phyloP scores from a whole-genome alignment of 1,284 basidiomycete genomes.

The Xanthoconium separans region DNA sequence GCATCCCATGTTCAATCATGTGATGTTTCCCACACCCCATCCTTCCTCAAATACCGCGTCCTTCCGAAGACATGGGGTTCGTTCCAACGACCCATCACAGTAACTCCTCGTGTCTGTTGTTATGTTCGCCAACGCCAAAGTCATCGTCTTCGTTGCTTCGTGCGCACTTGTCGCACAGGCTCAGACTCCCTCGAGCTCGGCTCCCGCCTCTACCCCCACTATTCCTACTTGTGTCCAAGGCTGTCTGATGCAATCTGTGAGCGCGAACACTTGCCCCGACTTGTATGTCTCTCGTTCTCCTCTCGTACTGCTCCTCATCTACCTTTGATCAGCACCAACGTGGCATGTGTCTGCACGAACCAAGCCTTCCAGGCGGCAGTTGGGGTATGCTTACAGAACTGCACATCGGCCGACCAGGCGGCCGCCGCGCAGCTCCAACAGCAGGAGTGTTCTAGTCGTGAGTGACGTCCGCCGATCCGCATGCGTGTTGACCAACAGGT shows the following conservation, averaged over 20 bases:
- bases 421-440: too few species aligned
- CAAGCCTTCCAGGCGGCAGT: conserved; percentile 23
- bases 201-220: background rate
- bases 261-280: background rate
- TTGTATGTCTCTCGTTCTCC: conserved; percentile 13
- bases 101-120: background rate
- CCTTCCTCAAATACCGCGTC: conserved; percentile 15
- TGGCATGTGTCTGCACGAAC: conserved; percentile 19
- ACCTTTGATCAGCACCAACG: conserved; percentile 18
- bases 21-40: conserved; percentile 14
- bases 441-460: conserved; percentile 15
- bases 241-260: conserved; percentile 11
- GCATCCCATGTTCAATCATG: conserved; percentile 5
- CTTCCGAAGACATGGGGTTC: background rate
- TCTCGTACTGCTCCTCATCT: background rate
- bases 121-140: conserved; percentile 21
- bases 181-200: conserved; percentile 2
- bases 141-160: conserved; percentile 11
- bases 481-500: background rate
- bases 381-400: conserved; percentile 16
- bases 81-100: too few species aligned
- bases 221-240: conserved; percentile 7
- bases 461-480: background rate
- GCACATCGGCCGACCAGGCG: too few species aligned
- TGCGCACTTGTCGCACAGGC: conserved; percentile 21